Evolutionary conservation across 768 basidiomycete species (phyloP).

Genomic region (Hypholoma sublateritium): DNA sequence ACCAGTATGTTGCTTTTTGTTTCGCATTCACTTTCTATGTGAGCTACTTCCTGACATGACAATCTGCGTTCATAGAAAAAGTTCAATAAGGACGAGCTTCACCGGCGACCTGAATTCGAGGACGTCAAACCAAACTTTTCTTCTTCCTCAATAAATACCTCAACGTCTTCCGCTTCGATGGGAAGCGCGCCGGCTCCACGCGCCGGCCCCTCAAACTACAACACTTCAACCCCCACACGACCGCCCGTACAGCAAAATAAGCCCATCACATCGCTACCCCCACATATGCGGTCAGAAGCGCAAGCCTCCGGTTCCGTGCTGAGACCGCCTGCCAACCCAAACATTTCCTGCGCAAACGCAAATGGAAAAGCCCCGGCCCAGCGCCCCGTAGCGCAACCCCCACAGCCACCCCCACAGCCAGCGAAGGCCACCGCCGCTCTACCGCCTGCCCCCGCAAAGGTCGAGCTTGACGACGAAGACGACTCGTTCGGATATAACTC

Average conservation of each 20-base stretch:
- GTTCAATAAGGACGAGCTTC: constrained; percentile 64
- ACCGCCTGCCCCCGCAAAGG: background rate
- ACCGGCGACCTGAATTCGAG: constrained; percentile 71
- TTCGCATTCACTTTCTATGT: too few relatives aligned
- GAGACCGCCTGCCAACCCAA: background rate
- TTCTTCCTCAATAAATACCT: constrained; percentile 10
- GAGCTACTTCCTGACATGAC: too few relatives aligned
- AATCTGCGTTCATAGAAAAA: constrained; percentile 46
- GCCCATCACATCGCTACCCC: constrained; percentile 35
- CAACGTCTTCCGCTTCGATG: constrained; percentile 3
- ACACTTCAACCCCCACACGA: constrained; percentile 19
- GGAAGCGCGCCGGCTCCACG: constrained; percentile 7
- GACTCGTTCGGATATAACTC: constrained; percentile 55
- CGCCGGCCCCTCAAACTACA: constrained; percentile 7
- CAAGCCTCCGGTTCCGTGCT: constrained; percentile 11
- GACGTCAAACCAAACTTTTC: constrained; percentile 37
- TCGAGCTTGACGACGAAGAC: constrained; percentile 25
- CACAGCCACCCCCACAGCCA: constrained; percentile 2
- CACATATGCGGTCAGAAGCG: constrained; percentile 34
- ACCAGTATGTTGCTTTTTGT: constrained; percentile 52
- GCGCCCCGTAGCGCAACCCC: constrained; percentile 18
- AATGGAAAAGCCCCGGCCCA: constrained; percentile 5
- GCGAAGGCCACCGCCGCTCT: constrained; percentile 10
- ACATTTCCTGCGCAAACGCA: constrained; percentile 2
- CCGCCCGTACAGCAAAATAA: constrained; percentile 21